Base-by-base conservation (phyloP, 176 grass and related monocot genomes). In the Ensete ventricosum region DNA sequence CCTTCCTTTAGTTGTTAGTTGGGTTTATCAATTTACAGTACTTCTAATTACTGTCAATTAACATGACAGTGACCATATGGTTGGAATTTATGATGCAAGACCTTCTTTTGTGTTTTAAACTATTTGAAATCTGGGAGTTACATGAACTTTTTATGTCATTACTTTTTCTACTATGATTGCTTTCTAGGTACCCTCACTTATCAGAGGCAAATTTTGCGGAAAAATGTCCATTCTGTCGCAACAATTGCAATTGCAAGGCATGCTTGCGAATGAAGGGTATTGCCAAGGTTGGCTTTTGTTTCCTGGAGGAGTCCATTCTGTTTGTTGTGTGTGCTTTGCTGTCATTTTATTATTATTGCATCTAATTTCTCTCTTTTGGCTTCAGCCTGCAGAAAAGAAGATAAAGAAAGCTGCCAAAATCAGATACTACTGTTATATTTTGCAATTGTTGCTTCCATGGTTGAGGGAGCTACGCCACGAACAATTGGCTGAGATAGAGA, bases 171-270 rank as follows among this genome's bases (percentile, higher is more conserved):
- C 34, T 43, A 43, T 43, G 34, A 43, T 43, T 43, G 34, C 4
- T 43, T 6, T 43, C 34, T 69, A 89, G 90, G 90, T 93, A 89
- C 83, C 82, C 82, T 73, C 55, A 82, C 79, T 66, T 89, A 83
- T 9, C 71, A 67, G 79, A 96, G 62, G 74, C 84, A 24, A 86
- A 87, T 14, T 75, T 91, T 77, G 70, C 84, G 74, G 23, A 13
- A 1, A 85, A 89, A 69, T 89, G 88, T 21, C 88, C 86, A 27
- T 78, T 85, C 77, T 96, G 92, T 67, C 71, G 74, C 50, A 83
- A 72, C 3, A 91, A 91, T 62, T 96, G 88, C 77, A 96, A 91
- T 78, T 96, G 86, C 78, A 96, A 96, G 79, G 64, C 62, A 71
- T 95, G 88, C 68, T 80, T 90, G 57, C 69, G 81, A 52, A 84